These are phyloP conservation scores for Neospermospora avenae DNA, from an alignment of 2,329 filamentous ascomycete species.

Conservation along the genomic window DNA sequence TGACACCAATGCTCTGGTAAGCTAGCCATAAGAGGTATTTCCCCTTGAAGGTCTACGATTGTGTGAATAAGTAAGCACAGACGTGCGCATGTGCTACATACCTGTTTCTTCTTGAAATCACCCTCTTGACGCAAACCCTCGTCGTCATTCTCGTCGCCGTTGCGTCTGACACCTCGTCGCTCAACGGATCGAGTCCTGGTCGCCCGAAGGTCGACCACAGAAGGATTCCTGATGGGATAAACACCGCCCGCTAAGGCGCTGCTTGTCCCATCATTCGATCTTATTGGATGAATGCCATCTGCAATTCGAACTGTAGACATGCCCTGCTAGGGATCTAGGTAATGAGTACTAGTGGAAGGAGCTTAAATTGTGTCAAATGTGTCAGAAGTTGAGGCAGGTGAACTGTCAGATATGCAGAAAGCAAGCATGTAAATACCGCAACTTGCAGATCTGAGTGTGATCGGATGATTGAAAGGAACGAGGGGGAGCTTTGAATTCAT, in stretches of 20 bases:
- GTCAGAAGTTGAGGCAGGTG: not conserved
- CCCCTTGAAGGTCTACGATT: slow-evolving; percentile 19
- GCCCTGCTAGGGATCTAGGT: not conserved
- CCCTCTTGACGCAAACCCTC: slow-evolving; percentile 15
- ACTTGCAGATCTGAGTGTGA: not conserved
- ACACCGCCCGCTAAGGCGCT: slow-evolving; percentile 10
- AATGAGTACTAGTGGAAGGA: not conserved
- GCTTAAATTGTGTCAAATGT: not conserved
- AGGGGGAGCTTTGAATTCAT: not conserved
- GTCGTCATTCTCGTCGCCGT: slow-evolving; percentile 12
- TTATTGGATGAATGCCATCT: slow-evolving; percentile 12
- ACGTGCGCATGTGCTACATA: not conserved
- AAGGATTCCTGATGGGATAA: slow-evolving; percentile 12
- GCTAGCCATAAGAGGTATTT: slow-evolving; percentile 43
- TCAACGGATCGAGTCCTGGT: slow-evolving; percentile 9
- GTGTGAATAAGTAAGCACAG: not conserved
- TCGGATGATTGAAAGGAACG: not conserved
- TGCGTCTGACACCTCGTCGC: slow-evolving; percentile 5
- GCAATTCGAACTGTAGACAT: slow-evolving; percentile 16
- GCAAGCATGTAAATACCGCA: not conserved
- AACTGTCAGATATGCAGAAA: not conserved
- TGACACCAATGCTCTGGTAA: slow-evolving; percentile 62
- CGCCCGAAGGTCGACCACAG: slow-evolving; percentile 9
- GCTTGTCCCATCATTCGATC: slow-evolving; percentile 8
- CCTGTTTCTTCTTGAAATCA: slow-evolving; percentile 26